Conservation (phyloP, 1,284 basidiomycete species). For the Tilletiopsis washingtonensis region DNA sequence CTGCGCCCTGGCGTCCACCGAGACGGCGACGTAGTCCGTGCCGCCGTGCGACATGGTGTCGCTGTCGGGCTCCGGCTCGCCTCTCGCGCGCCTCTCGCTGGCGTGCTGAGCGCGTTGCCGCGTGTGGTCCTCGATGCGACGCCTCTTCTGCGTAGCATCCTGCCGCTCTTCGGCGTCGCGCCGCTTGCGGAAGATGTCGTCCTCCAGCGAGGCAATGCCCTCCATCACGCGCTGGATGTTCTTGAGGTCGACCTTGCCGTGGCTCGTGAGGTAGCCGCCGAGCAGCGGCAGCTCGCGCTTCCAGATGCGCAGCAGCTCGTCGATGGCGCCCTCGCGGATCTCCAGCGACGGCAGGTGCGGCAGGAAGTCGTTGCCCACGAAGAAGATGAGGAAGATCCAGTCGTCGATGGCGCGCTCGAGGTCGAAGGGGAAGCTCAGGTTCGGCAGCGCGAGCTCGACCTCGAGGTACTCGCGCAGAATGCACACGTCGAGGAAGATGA, state of each 20-base stretch:
- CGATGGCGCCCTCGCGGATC: slow-evolving; percentile 97
- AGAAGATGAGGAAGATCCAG: slow-evolving; percentile 99
- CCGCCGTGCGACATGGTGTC: slow-evolving; percentile 20
- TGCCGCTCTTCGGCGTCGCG: slow-evolving; percentile 88
- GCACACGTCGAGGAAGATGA: slow-evolving; percentile 97
- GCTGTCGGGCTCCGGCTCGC: slow-evolving; percentile 36
- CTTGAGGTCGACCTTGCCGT: slow-evolving; percentile 77
- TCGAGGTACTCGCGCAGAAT: slow-evolving; percentile 94
- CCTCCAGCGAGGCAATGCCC: slow-evolving; percentile 82
- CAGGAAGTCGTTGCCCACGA: slow-evolving; percentile 99
- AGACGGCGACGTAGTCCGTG: neutral
- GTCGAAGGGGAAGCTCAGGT: slow-evolving; percentile 77
- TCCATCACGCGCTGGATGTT: slow-evolving; percentile 90
- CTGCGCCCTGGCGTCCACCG: neutral
- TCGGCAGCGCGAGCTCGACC: slow-evolving; percentile 78
- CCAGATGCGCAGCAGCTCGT: slow-evolving; percentile 92
- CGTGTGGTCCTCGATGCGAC: slow-evolving; percentile 11
- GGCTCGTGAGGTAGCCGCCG: slow-evolving; percentile 93
- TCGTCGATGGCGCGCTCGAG: slow-evolving; percentile 97
- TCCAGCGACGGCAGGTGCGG: slow-evolving; percentile 96
- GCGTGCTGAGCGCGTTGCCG: slow-evolving; percentile 2
- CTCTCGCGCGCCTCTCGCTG: slow-evolving; percentile 1
- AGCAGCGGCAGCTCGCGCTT: slow-evolving; percentile 81
- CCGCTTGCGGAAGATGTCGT: slow-evolving; percentile 86
- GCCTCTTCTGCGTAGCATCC: slow-evolving; percentile 63